phyloP scores from a whole-genome alignment of 352 stramenopile genomes.

The Globisporangium iwayamae region DNA sequence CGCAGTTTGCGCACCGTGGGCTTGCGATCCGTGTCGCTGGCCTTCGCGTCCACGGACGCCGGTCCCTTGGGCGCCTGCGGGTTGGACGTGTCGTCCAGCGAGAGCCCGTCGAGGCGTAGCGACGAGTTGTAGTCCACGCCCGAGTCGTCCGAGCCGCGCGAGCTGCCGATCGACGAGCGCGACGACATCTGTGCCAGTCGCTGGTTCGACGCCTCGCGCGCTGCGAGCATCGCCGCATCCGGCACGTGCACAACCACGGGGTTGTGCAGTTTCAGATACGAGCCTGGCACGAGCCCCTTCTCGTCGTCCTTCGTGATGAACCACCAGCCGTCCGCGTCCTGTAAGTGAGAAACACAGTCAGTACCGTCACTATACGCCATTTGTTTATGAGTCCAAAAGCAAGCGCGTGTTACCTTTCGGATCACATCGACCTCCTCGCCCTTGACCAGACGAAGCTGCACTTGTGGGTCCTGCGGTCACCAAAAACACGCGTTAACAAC shows the following conservation, averaged over 20 bases:
- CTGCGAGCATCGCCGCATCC: slow-evolving; percentile 59
- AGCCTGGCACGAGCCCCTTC: slow-evolving; percentile 76
- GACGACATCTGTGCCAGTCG: slow-evolving; percentile 57
- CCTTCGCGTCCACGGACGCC: slow-evolving; percentile 51
- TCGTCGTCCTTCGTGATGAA: slow-evolving; percentile 75
- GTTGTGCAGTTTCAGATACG: slow-evolving; percentile 70
- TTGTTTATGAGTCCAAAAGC: no score
- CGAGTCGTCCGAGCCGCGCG: slow-evolving; percentile 19
- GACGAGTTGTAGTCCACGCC: slow-evolving; percentile 35
- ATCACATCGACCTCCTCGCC: slow-evolving; percentile 73
- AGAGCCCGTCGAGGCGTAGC: slow-evolving; percentile 31
- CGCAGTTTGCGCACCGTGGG: slow-evolving; percentile 66
- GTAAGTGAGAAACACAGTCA: neutral
- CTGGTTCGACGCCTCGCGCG: slow-evolving; percentile 75
- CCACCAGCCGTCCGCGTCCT: slow-evolving; percentile 80
- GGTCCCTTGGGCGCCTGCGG: slow-evolving; percentile 35
- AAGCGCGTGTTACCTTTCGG: slow-evolving; percentile 43
- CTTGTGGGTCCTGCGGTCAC: slow-evolving; percentile 37
- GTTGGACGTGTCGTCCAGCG: slow-evolving; percentile 27
- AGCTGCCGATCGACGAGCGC: slow-evolving; percentile 20
- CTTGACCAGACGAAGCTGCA: slow-evolving; percentile 66
- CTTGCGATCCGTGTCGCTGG: slow-evolving; percentile 48
- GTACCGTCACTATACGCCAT: no score
- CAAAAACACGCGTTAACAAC: neutral
- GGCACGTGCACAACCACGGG: slow-evolving; percentile 42